phyloP scores from a whole-genome alignment of 2,329 filamentous ascomycete species.

The Alternaria rosae region DNA sequence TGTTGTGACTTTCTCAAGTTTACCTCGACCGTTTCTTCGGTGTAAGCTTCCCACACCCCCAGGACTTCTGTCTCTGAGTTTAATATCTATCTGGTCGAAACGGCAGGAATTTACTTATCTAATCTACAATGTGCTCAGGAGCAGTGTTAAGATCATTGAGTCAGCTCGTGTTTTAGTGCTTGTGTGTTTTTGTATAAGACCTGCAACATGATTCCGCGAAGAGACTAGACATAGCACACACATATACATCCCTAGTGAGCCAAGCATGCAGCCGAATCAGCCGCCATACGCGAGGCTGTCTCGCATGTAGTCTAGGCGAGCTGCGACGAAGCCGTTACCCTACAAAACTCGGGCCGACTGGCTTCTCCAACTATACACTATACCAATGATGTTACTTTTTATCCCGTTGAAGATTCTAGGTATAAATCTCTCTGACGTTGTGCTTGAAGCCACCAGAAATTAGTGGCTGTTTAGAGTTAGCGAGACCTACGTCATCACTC shows the following conservation, averaged over 20 bases:
- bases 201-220: neutral
- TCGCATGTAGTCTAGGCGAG: neutral
- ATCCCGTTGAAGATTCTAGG: neutral
- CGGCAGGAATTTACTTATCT: neutral
- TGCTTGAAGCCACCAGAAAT: neutral
- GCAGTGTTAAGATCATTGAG: neutral
- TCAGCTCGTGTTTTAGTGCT: neutral
- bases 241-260: neutral
- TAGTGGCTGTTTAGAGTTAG: constrained; percentile 8
- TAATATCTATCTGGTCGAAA: neutral
- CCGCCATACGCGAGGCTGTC: neutral
- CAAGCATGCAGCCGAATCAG: neutral
- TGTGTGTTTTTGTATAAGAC: neutral
- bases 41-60: too few species aligned
- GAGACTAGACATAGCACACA: neutral
- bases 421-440: neutral
- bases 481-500: constrained; percentile 13
- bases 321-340: neutral
- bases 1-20: neutral
- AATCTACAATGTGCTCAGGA: neutral
- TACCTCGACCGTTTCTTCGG: neutral
- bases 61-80: neutral
- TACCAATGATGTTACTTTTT: neutral
- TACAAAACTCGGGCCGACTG: neutral
- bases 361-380: neutral